phyloP scores from a whole-genome alignment of 257 asterid genomes.

The Echites panduratus region DNA sequence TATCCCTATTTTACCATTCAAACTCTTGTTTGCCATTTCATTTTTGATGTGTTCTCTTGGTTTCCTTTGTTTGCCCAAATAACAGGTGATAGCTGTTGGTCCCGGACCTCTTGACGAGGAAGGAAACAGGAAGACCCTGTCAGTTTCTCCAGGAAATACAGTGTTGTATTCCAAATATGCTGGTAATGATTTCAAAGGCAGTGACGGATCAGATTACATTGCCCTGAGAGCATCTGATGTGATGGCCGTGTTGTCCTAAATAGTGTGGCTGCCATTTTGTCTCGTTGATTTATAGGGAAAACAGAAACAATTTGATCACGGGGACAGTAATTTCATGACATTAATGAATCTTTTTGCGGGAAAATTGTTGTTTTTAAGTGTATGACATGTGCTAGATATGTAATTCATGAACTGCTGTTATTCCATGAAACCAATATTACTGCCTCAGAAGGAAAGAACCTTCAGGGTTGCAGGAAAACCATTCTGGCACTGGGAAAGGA shows the following conservation, averaged over 20 bases:
- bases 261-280: not conserved
- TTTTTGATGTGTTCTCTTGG: not conserved
- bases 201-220: slow-evolving; percentile 67
- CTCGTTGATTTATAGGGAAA: slow-evolving; percentile 6
- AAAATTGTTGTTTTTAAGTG: slow-evolving; percentile 2
- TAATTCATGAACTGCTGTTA: not conserved
- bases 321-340: slow-evolving; percentile 6
- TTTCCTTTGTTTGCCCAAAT: not conserved
- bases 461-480: not conserved
- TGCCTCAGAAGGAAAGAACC: not conserved
- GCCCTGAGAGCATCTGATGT: slow-evolving; percentile 72
- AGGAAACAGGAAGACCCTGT: slow-evolving; percentile 64
- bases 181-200: slow-evolving; percentile 78
- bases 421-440: not conserved
- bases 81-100: slow-evolving; percentile 79
- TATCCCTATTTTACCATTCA: not conserved
- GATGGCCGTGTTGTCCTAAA: slow-evolving; percentile 75
- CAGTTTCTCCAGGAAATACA: slow-evolving; percentile 67
- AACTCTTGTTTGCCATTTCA: not conserved
- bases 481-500: not conserved
- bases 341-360: slow-evolving; percentile 1
- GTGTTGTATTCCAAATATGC: slow-evolving; percentile 87
- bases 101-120: slow-evolving; percentile 85
- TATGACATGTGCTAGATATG: not conserved
- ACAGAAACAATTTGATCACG: slow-evolving; percentile 5